These are phyloP conservation scores for Colletotrichum agaves DNA, from an alignment of 2,329 filamentous ascomycete genomes.

Conservation along the genomic window DNA sequence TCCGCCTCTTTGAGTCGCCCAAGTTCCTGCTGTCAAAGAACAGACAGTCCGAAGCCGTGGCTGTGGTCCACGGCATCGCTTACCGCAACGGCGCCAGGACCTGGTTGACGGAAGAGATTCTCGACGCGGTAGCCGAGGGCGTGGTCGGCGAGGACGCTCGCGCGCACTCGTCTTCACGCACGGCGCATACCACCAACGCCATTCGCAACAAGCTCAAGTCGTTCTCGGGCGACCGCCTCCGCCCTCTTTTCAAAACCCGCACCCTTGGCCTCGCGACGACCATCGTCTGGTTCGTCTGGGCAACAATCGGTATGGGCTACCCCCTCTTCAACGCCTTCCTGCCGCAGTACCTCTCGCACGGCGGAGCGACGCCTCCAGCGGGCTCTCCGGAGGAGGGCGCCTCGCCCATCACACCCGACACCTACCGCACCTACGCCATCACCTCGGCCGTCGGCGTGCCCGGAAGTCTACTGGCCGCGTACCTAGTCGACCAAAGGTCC, in stretches of 20 bases:
- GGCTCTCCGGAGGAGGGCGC: conserved; percentile 43
- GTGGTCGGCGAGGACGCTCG: conserved; percentile 28
- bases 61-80: conserved; percentile 82
- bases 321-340: conserved; percentile 91
- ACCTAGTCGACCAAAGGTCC: conserved; percentile 73
- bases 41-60: conserved; percentile 81
- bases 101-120: conserved; percentile 79
- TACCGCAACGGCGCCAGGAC: conserved; percentile 75
- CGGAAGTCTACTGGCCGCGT: conserved; percentile 79
- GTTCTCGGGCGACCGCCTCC: conserved; percentile 75
- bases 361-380: conserved; percentile 51
- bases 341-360: conserved; percentile 82
- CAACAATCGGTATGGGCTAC: conserved; percentile 85
- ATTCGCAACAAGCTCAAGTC: conserved; percentile 69
- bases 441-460: conserved; percentile 81
- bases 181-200: conserved; percentile 49
- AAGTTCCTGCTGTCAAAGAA: conserved; percentile 84
- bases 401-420: conserved; percentile 54
- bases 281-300: conserved; percentile 83
- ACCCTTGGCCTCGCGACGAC: conserved; percentile 62
- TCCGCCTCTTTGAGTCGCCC: conserved; percentile 85
- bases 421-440: conserved; percentile 86
- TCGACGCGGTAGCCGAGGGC: conserved; percentile 64
- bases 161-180: conserved; percentile 1
- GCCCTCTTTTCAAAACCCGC: conserved; percentile 70